These are phyloP conservation scores for Penstemon barbatus DNA, from an alignment of 257 asterid species.

Conservation along the genomic window DNA sequence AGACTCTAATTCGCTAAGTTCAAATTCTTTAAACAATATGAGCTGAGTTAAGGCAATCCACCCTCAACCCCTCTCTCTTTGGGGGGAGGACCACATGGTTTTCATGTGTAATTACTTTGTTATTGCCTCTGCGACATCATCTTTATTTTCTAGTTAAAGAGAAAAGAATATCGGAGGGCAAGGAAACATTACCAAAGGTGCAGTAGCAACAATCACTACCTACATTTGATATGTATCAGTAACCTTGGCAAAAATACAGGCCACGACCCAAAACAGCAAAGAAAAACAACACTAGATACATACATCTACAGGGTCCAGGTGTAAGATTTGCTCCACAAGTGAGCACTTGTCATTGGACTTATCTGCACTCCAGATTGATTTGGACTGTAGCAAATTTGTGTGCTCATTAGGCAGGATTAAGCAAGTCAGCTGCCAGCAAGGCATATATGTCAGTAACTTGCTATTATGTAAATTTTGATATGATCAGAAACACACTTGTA, in stretches of 20 bases:
- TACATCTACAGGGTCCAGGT: constrained; percentile 84
- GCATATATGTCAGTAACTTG: constrained; percentile 29
- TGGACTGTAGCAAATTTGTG: constrained; percentile 54
- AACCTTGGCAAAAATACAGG: neutral
- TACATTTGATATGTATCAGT: constrained; percentile 17
- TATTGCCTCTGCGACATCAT: constrained; percentile 7
- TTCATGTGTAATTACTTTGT: neutral
- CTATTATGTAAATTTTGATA: constrained; percentile 21
- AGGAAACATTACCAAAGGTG: constrained; percentile 9
- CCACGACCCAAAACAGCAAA: constrained; percentile 14
- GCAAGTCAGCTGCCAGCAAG: constrained; percentile 80
- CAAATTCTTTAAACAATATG: neutral
- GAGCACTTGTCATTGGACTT: constrained; percentile 59
- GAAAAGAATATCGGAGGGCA: constrained; percentile 2
- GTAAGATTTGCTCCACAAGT: constrained; percentile 78
- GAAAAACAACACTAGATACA: constrained; percentile 25
- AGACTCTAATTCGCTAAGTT: neutral
- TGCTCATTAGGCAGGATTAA: constrained; percentile 74
- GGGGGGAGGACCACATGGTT: constrained; percentile 1
- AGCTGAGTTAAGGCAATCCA: neutral
- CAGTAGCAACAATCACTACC: constrained; percentile 17
- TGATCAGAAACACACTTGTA: constrained; percentile 7
- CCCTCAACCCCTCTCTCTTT: constrained; percentile 12
- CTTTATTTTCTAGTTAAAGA: constrained; percentile 11
- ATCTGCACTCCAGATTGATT: constrained; percentile 89